phyloP scores from a whole-genome alignment of 306 rosid genomes.

The Macrotyloma uniflorum region DNA sequence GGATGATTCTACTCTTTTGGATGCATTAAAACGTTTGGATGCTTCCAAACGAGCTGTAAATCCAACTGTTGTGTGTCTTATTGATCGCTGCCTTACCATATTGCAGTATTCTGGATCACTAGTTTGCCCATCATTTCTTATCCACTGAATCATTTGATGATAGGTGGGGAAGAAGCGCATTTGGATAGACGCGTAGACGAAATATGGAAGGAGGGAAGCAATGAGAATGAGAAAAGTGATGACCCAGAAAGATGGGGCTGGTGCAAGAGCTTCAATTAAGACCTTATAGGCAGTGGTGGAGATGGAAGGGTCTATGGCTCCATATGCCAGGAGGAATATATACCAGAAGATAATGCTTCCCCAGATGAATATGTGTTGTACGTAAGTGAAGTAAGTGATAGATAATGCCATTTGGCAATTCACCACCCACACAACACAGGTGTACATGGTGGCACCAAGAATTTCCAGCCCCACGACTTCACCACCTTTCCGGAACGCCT shows the following conservation, averaged over 20 bases:
- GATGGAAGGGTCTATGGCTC: conserved; percentile 67
- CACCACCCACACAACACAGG: conserved; percentile 92
- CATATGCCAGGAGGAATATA: conserved; percentile 80
- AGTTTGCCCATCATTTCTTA: conserved; percentile 70
- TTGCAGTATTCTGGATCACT: conserved; percentile 81
- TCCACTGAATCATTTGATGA: conserved; percentile 95
- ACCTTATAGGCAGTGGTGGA: conserved; percentile 92
- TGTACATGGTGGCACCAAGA: conserved; percentile 83
- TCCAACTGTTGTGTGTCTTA: conserved; percentile 80
- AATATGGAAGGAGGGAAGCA: conserved; percentile 74
- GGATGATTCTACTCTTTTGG: conserved; percentile 52
- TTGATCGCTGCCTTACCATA: conserved; percentile 76
- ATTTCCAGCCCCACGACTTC: conserved; percentile 67
- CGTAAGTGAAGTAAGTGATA: conserved; percentile 78
- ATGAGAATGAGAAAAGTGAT: conserved; percentile 64
- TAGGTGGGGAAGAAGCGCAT: conserved; percentile 82
- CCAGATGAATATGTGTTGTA: conserved; percentile 94
- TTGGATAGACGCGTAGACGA: conserved; percentile 65
- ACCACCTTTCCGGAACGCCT: conserved; percentile 86
- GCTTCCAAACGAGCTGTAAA: conserved; percentile 90
- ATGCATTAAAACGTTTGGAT: conserved; percentile 36
- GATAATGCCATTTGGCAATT: conserved; percentile 97
- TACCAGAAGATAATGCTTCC: conserved; percentile 85
- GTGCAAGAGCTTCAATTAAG: conserved; percentile 90
- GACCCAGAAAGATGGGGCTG: conserved; percentile 80